phyloP scores from a whole-genome alignment of 1,284 basidiomycete genomes.

The Sporisorium graminicola region DNA sequence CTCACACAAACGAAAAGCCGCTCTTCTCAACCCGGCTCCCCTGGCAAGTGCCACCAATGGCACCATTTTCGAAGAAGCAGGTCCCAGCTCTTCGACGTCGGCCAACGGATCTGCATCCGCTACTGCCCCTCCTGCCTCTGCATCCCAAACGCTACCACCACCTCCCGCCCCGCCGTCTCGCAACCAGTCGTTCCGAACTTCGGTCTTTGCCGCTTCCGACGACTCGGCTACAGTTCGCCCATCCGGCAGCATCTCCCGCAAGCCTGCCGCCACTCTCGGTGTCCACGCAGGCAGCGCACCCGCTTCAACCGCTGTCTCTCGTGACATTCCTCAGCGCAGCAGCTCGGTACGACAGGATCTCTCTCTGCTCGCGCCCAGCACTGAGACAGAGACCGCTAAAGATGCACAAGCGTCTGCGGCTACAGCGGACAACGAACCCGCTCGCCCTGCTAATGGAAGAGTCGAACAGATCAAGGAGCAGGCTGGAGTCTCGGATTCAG shows the following conservation, averaged over 20 bases:
- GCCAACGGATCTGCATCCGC: neutral
- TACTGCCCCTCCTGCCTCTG: neutral
- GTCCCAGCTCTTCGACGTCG: constrained; percentile 13
- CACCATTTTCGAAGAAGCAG: constrained; percentile 49
- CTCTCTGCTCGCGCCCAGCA: constrained; percentile 1
- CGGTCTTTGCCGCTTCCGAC: constrained; percentile 28
- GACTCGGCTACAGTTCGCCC: constrained; percentile 12
- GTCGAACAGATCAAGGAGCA: constrained; percentile 43
- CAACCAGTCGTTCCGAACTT: constrained; percentile 52
- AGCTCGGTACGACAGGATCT: constrained; percentile 40
- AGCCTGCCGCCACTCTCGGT: constrained; percentile 15
- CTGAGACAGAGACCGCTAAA: neutral
- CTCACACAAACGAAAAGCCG: constrained; percentile 54
- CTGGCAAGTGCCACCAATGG: constrained; percentile 30
- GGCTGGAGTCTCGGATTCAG: constrained; percentile 1
- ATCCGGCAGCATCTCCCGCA: constrained; percentile 35
- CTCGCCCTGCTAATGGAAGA: constrained; percentile 20
- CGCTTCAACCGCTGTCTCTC: constrained; percentile 9
- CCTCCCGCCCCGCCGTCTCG: constrained; percentile 33
- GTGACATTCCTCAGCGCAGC: constrained; percentile 43
- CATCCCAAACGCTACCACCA: constrained; percentile 20
- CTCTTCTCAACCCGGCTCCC: constrained; percentile 30
- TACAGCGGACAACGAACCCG: neutral
- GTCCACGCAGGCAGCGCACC: constrained; percentile 4
- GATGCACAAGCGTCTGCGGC: neutral